phyloP scores from a whole-genome alignment of 345 rosid species.

The Heritiera littoralis region DNA sequence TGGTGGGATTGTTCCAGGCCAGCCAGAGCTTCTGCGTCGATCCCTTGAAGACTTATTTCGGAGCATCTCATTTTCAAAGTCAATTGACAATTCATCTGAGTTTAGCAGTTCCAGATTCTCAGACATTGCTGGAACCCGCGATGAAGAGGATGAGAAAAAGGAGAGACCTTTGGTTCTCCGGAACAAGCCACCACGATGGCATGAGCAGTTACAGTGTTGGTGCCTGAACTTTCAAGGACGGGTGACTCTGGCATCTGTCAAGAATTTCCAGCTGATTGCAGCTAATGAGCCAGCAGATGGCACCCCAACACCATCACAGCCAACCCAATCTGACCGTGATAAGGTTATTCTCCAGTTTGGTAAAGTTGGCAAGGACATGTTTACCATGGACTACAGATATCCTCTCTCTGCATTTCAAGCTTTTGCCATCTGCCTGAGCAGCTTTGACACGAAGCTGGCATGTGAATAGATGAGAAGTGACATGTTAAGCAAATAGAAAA shows the following conservation, averaged over 20 bases:
- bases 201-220: slow-evolving; percentile 96
- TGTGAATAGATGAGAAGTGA: slow-evolving; percentile 62
- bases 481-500: slow-evolving; percentile 15
- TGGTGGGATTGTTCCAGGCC: slow-evolving; percentile 82
- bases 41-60: slow-evolving; percentile 87
- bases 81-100: slow-evolving; percentile 62
- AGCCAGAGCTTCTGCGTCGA: slow-evolving; percentile 69
- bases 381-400: slow-evolving; percentile 91
- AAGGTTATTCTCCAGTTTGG: slow-evolving; percentile 93
- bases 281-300: slow-evolving; percentile 65
- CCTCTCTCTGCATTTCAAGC: slow-evolving; percentile 96
- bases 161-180: slow-evolving; percentile 65
- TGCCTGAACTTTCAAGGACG: slow-evolving; percentile 92
- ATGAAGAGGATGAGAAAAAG: slow-evolving; percentile 64
- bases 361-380: slow-evolving; percentile 92
- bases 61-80: slow-evolving; percentile 73
- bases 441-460: slow-evolving; percentile 96
- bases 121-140: slow-evolving; percentile 58
- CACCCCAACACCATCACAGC: slow-evolving; percentile 55
- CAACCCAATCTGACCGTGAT: slow-evolving; percentile 57
- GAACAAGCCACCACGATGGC: slow-evolving; percentile 94
- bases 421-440: slow-evolving; percentile 87
- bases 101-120: slow-evolving; percentile 85
- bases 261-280: slow-evolving; percentile 92
- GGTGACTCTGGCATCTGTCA: slow-evolving; percentile 92